Evolutionary conservation across 805 yeast genomes (phyloP).

Genomic region (Candida schatavii): DNA sequence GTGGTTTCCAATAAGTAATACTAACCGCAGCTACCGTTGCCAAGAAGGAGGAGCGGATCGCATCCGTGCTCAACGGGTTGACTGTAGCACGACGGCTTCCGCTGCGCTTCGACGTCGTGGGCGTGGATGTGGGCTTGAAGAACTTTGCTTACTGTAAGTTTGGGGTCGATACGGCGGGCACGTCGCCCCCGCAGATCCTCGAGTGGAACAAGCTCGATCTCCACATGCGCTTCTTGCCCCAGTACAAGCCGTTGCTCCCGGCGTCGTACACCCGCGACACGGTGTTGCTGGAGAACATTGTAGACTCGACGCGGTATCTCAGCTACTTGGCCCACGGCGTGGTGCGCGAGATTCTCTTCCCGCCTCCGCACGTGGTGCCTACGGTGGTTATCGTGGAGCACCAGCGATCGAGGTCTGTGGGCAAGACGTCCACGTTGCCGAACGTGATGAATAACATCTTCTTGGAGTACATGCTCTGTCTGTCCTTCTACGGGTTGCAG

Average conservation of each 20-base stretch:
- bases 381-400: slow-evolving; percentile 33
- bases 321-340: slow-evolving; percentile 8
- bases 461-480: slow-evolving; percentile 35
- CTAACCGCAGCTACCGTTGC: slow-evolving; percentile 11
- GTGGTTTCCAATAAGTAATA: slow-evolving; percentile 9
- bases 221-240: slow-evolving; percentile 12
- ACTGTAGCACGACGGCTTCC: not conserved
- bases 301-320: slow-evolving; percentile 10
- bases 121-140: slow-evolving; percentile 41
- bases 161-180: not conserved
- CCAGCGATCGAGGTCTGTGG: slow-evolving; percentile 38
- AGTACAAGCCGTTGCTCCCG: slow-evolving; percentile 9
- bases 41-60: slow-evolving; percentile 10
- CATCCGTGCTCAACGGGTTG: slow-evolving; percentile 10
- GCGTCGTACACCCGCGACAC: slow-evolving; percentile 7
- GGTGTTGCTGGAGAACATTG: slow-evolving; percentile 4
- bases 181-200: slow-evolving; percentile 7
- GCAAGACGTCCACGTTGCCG: slow-evolving; percentile 34
- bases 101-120: slow-evolving; percentile 15
- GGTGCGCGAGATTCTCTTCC: slow-evolving; percentile 20
- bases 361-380: slow-evolving; percentile 12
- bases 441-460: slow-evolving; percentile 36
- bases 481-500: slow-evolving; percentile 23
- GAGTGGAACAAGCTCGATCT: slow-evolving; percentile 29
- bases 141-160: slow-evolving; percentile 39